Percentiles rank a stretch among this genome's conserved stretches.
These are phyloP conservation scores for Metschnikowia kofuensis DNA, from an alignment of 805 yeast species.

Conservation along the genomic window DNA sequence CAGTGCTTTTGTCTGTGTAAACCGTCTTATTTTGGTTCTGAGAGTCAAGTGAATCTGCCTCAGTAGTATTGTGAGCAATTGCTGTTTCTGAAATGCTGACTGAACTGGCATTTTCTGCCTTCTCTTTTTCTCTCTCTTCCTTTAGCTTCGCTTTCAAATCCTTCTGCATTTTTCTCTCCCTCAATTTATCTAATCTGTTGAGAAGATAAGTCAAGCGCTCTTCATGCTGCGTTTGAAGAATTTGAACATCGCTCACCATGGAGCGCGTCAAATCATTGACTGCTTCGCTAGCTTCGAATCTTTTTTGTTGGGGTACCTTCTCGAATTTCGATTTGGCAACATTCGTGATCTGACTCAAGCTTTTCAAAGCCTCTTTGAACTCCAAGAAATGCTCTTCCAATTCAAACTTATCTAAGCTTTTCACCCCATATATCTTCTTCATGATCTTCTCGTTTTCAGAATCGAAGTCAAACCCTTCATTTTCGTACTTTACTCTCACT, in stretches of 20 bases:
- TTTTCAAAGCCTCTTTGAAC: slow-evolving; percentile 28
- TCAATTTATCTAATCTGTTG: slow-evolving; percentile 26
- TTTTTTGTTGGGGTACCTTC: slow-evolving; percentile 21
- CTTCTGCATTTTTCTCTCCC: slow-evolving; percentile 30
- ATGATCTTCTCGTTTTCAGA: slow-evolving; percentile 47
- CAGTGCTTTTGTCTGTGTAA: background rate
- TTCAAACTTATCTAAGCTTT: slow-evolving; percentile 11
- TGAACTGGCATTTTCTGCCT: slow-evolving; percentile 10
- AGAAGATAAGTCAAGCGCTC: slow-evolving; percentile 28
- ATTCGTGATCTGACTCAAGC: slow-evolving; percentile 24
- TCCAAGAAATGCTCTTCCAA: slow-evolving; percentile 26
- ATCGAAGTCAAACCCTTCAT: slow-evolving; percentile 48
- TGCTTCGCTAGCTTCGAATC: slow-evolving; percentile 26
- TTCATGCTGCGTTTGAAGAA: slow-evolving; percentile 29
- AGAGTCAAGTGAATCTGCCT: background rate
- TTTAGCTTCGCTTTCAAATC: slow-evolving; percentile 33
- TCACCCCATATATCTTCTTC: slow-evolving; percentile 14
- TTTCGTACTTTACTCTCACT: slow-evolving; percentile 42
- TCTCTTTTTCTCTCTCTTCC: slow-evolving; percentile 21
- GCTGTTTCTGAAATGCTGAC: background rate
- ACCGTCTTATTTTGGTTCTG: background rate
- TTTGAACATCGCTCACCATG: slow-evolving; percentile 29
- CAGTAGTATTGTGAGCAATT: slow-evolving; percentile 4
- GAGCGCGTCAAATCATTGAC: slow-evolving; percentile 25
- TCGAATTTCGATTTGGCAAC: slow-evolving; percentile 21